Evolutionary conservation across 2,329 filamentous ascomycete genomes (phyloP), one percentile per base, ranked within the genome.

Genomic region (Pseudocercospora crystallina): DNA sequence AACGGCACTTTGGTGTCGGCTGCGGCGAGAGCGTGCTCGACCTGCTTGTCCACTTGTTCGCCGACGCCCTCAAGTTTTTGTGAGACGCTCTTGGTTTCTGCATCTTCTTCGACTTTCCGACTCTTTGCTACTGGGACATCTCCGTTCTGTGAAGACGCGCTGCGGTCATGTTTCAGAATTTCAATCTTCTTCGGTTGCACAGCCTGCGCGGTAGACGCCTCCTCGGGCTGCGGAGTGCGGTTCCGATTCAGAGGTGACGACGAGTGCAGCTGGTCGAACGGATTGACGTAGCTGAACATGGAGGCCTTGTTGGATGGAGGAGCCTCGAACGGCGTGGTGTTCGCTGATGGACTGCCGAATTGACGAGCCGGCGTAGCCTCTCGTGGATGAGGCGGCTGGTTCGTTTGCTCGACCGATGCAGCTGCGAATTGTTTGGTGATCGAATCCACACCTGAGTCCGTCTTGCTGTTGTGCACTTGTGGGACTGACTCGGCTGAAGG

Each of bases 241-340:
- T 80, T 81, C 44, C 72, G 73, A 56, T 81, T 82, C 45, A 80
- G 79, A 33, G 83, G 82, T 54, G 83, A 86, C 2, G 83, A 83
- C 37, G 83, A 82, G 50, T 83, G 80, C 54, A 89, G 73, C 62
- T 86, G 79, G 51, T 88, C 84, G 61, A 89, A 89, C 1, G 85
- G 85, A 61, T 89, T 89, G 61, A 84, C 78, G 69, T 88, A 87
- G 26, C 79, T 87, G 67, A 88, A 88, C 47, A 85, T 75, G 39
- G 71, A 69, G 7, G 70, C 62, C 37, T 68, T 70, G 36, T 65
- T 64, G 5, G 70, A 66, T 40, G 68, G 59, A 47, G 57, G 65
- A 26, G 68, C 69, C 56, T 72, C 75, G 66, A 73, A 77, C 32
- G 66, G 61, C 5, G 61, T 59, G 42, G 47, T 59, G 32, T 56